Evolutionary conservation across 23 red algal species (phyloP), one percentile per base, ranked within the genome.

Genomic region (Gracilaria gracilis): DNA sequence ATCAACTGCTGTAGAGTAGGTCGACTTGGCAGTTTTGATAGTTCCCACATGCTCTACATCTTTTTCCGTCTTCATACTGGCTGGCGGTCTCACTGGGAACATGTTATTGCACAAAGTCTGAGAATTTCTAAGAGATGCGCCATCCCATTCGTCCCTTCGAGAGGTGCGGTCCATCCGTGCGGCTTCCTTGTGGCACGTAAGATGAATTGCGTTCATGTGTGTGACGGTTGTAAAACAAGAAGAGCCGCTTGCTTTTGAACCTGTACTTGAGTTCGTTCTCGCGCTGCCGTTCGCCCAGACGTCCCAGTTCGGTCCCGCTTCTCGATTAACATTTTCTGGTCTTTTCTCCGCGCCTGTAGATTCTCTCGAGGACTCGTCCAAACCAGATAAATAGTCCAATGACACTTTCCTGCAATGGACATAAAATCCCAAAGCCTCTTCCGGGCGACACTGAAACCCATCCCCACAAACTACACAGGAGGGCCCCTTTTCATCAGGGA

Each of bases 401-500:
- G 77, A 67, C 20, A 95, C 80, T 59, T 85, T 88, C 15, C 76
- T 87, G 49, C 83, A 89, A 28, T 85, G 70, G 17, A 88, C 93
- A 64, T 95, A 95, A 21, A 95, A 61, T 14, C 44, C 79, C 20
- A 95, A 80, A 7, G 84, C 88, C 44, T 95, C 86, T 71, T 89
- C 86, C 27, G 86, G 93, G 20, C 88, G 46, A 57, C 79, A 77
- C 20, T 77, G 85, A 70, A 90, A 95, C 19, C 87, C 93, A 75
- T 95, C 93, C 35, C 93, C 81, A 87, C 93, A 95, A 23, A 95
- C 93, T 19, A 95, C 82, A 84, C 93, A 95, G 4, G 93, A 61
- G 0, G 93, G 93, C 15, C 93, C 93, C 1, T 75, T 80, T 57
- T 95, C 93, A 58, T 95, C 86, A 27, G 80, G 79, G 15, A 95